Base-by-base conservation (phyloP, 768 basidiomycete species). In the Agaricus sinodeliciosus region DNA sequence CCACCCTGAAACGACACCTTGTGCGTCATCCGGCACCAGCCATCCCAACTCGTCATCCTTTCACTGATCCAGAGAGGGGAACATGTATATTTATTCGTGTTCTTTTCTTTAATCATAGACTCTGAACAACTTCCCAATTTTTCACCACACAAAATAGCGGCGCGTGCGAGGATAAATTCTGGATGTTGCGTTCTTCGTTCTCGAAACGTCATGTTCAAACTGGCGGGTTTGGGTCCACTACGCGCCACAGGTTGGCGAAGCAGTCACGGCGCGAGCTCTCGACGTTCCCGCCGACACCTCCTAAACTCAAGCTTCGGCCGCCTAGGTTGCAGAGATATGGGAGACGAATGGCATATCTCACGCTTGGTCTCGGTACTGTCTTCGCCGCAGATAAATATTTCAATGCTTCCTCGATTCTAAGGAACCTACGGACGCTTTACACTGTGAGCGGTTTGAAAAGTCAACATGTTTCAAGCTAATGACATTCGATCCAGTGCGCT, bases 351-450 rank as follows among this genome's bases (percentile, higher is more conserved):
- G 70, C 61, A 3, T 76, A 72, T 48, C n/a, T 72, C 12, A 56
- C 62, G 9, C 57, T 72, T 1, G 71, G 77, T 12, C 56, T 76
- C 3, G 76, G 74, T 1, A 59, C 67, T 0, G 41, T 73, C 2
- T 83, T 73, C 58, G 62, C 60, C 2, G 60, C 72, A n/a, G 83
- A 85, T 61, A 72, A 62, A 49, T 58, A 67, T 11, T 80, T 72
- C 61, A 83, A 84, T 67, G 82, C 81, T 0, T 79, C 80, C 26
- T 75, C 84, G 1, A 69, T 82, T 6, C 64, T 67, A 11, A 66
- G 82, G 49, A 84, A 78, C 61, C 50, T 80, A 34, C 67, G 79
- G 55, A 83, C 82, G 4, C 66, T 80, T 27, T 73, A 72, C 68
- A 74, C 78, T 15, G 78, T 78, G 54, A 48, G 75, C 67, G 6